Evolutionary conservation across 2,329 filamentous ascomycete species (phyloP).

Genomic region (Ophiostoma tasmaniense): DNA sequence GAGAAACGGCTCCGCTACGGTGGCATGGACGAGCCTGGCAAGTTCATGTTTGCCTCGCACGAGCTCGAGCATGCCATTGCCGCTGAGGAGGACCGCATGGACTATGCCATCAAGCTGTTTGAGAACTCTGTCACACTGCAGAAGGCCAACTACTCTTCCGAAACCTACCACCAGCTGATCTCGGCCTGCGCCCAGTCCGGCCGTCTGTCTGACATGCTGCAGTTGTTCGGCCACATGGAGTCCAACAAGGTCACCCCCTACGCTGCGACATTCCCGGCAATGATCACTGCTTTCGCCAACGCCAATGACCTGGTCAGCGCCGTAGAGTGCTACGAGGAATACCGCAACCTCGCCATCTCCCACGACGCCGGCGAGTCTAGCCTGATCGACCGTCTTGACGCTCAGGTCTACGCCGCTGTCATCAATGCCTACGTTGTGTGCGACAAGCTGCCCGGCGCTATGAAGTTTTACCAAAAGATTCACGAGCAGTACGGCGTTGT

Average conservation of each 20-base stretch:
- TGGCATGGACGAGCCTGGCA: constrained; percentile 72
- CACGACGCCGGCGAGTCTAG: constrained; percentile 66
- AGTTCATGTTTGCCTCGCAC: constrained; percentile 81
- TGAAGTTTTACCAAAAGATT: constrained; percentile 79
- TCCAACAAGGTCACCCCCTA: constrained; percentile 62
- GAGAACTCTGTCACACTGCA: constrained; percentile 60
- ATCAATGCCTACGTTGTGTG: constrained; percentile 81
- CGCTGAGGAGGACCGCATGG: constrained; percentile 76
- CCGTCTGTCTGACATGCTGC: constrained; percentile 79
- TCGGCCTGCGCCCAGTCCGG: constrained; percentile 77
- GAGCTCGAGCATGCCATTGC: constrained; percentile 82
- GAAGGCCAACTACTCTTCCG: constrained; percentile 61
- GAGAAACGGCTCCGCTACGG: constrained; percentile 78
- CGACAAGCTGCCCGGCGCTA: constrained; percentile 69
- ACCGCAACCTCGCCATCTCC: constrained; percentile 78
- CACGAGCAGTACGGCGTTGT: constrained; percentile 52
- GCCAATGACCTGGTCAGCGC: constrained; percentile 76
- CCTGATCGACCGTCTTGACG: constrained; percentile 65
- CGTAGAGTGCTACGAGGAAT: constrained; percentile 92
- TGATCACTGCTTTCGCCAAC: constrained; percentile 89
- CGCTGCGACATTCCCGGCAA: constrained; percentile 75
- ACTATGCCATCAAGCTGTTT: constrained; percentile 79
- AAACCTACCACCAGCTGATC: constrained; percentile 79
- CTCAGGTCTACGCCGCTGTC: constrained; percentile 81
- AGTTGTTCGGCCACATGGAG: constrained; percentile 89